Conservation (phyloP, 2,329 filamentous ascomycete species). For the Aaosphaeria pasadenensis region DNA sequence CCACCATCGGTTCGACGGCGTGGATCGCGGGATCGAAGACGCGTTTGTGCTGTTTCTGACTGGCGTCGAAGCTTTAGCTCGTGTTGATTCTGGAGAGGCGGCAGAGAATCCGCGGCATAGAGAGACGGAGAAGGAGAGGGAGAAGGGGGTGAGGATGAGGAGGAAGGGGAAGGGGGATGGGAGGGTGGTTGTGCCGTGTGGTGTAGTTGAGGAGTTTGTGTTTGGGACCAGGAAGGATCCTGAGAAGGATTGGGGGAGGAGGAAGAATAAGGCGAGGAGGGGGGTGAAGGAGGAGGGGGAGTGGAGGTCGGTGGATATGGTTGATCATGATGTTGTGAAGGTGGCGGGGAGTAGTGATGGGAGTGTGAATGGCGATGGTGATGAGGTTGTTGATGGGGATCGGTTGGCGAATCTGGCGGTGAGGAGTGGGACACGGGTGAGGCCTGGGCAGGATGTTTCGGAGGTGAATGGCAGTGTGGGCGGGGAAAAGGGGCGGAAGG, state of each 20-base stretch:
- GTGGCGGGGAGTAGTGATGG: constrained; percentile 1
- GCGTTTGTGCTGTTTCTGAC: constrained; percentile 45
- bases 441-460: constrained; percentile 43
- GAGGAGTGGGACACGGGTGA: constrained; percentile 27
- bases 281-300: constrained; percentile 38
- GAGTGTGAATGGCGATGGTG: constrained; percentile 7
- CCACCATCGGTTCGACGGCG: constrained; percentile 47
- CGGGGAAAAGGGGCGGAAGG: constrained; percentile 55
- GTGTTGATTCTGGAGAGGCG: constrained; percentile 7
- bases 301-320: constrained; percentile 46
- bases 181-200: constrained; percentile 49
- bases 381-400: constrained; percentile 6
- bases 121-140: neutral
- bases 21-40: constrained; percentile 54
- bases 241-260: constrained; percentile 44
- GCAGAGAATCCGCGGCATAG: constrained; percentile 3
- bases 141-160: constrained; percentile 6
- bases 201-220: constrained; percentile 49
- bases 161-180: constrained; percentile 50
- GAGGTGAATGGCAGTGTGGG: constrained; percentile 57
- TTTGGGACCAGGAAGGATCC: constrained; percentile 49
- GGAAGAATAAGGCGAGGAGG: constrained; percentile 45
- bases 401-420: constrained; percentile 9
- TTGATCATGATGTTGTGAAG: constrained; percentile 5
- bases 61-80: constrained; percentile 11